A percentile compares a stretch with the other conserved stretches of the same genome.
phyloP scores from a whole-genome alignment of 225 moss, liverwort and hornwort species.

The Ulota crispa region DNA sequence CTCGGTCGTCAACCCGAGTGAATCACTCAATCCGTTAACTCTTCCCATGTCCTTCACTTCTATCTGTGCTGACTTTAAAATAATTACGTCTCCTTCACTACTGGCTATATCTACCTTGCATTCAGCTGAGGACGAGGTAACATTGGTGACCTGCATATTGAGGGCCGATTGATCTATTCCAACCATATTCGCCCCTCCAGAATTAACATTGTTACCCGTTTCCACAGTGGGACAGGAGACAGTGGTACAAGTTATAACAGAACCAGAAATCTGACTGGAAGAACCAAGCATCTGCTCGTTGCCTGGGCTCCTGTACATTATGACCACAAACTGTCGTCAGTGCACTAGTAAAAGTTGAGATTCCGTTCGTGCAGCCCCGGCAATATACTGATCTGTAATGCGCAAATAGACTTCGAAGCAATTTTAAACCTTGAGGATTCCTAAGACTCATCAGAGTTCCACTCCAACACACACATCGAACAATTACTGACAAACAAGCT shows the following conservation, averaged over 20 bases:
- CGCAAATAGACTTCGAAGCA: background rate
- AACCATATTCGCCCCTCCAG: constrained; percentile 12
- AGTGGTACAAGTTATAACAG: constrained; percentile 14
- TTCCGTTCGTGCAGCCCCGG: background rate
- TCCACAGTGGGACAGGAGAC: constrained; percentile 15
- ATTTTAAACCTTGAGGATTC: background rate
- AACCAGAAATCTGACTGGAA: constrained; percentile 16
- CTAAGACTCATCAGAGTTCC: background rate
- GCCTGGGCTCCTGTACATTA: constrained; percentile 32
- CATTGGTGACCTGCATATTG: constrained; percentile 13
- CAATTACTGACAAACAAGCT: background rate
- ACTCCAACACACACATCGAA: background rate
- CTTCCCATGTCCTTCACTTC: constrained; percentile 15
- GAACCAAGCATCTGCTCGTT: constrained; percentile 8
- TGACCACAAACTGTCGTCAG: constrained; percentile 18
- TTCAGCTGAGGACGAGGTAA: constrained; percentile 23
- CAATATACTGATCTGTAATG: background rate
- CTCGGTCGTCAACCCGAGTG: constrained; percentile 17
- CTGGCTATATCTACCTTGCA: constrained; percentile 20
- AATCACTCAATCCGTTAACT: constrained; percentile 11
- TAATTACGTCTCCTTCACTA: constrained; percentile 16
- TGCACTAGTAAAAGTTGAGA: background rate
- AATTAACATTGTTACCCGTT: constrained; percentile 10
- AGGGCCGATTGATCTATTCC: constrained; percentile 5
- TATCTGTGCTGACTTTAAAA: constrained; percentile 19